These are phyloP conservation scores for Fusarium ramigenum DNA, from an alignment of 2,329 filamentous ascomycete species.

Conservation along the genomic window DNA sequence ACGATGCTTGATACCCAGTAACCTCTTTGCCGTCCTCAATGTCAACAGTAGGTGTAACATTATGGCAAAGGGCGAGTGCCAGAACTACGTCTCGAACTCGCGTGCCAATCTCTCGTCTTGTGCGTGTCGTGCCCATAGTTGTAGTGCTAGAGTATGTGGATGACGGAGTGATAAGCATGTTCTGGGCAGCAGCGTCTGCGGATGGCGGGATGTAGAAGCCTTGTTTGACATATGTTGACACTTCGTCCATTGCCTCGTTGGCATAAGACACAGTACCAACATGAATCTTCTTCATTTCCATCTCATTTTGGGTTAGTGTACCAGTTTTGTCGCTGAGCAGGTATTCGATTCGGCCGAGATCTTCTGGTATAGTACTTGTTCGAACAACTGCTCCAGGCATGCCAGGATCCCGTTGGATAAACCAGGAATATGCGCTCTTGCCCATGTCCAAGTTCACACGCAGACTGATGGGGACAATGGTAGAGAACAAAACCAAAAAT, in stretches of 20 bases:
- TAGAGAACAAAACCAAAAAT: constrained; percentile 98
- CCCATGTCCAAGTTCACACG: constrained; percentile 97
- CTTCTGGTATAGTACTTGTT: constrained; percentile 97
- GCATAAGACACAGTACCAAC: constrained; percentile 98
- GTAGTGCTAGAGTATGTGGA: constrained; percentile 71
- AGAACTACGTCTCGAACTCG: constrained; percentile 93
- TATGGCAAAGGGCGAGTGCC: constrained; percentile 92
- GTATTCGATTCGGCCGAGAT: constrained; percentile 95
- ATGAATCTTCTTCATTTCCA: constrained; percentile 99
- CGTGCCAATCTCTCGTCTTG: constrained; percentile 90
- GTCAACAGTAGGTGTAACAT: constrained; percentile 86
- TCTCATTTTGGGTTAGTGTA: constrained; percentile 97
- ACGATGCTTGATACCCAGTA: constrained; percentile 94
- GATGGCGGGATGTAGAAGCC: constrained; percentile 72
- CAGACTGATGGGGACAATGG: constrained; percentile 96
- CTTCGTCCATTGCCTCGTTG: constrained; percentile 99
- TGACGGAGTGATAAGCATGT: constrained; percentile 77
- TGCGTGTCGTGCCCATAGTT: constrained; percentile 76
- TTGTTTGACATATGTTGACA: constrained; percentile 84
- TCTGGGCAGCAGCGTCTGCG: constrained; percentile 55
- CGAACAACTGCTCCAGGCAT: constrained; percentile 93
- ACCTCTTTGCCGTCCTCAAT: constrained; percentile 79
- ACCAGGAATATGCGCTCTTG: constrained; percentile 94
- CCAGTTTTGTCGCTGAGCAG: constrained; percentile 97
- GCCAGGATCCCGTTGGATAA: constrained; percentile 89